Evolutionary conservation across 148 eudicot genomes (phyloP), one percentile per base, ranked within the genome.

Genomic region (Cornus controversa): DNA sequence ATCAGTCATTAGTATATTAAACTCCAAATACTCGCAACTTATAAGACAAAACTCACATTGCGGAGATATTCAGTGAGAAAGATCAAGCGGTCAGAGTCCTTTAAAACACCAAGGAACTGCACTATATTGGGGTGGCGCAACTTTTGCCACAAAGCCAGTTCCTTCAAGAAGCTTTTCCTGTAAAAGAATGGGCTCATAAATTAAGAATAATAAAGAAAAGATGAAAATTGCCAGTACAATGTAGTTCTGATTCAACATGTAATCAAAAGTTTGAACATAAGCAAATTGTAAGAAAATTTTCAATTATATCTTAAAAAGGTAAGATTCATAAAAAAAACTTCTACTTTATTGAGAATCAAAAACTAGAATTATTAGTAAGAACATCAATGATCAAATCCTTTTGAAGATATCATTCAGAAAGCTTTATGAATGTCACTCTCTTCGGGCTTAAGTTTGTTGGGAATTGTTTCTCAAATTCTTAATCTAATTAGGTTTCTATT

Each of bases 91-190:
- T 82, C 77, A 27, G 87, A 75, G 66, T 76, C 67, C 78, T 77
- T 82, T 40, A 85, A 36, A 79, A 85, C 87, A 73, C 87, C 84
- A 40, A 85, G 87, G 63, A 85, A 85, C 82, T 82, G 87, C 66
- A 85, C 87, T 76, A 85, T 85, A 63, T 85, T 85, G 20, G 87
- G 87, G 72, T 85, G 87, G 2, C 85, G 87, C 78, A 85, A 79
- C 77, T 79, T 85, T 37, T 79, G 80, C 87, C 87, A 85, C 80
- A 85, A 73, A 26, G 78, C 82, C 42, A 85, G 71, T 79, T 85
- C 87, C 75, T 82, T 85, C 47, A 85, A 60, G 76, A 85, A 85
- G 28, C 79, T 74, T 69, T 79, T 78, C 85, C 87, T 85, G 83
- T 11, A 72, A 65, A 45, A 67, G 1, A 75, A 75, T 26, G 54